These are phyloP conservation scores for Ceratocystis colombiana DNA, from an alignment of 2,329 filamentous ascomycete species.

Conservation along the genomic window DNA sequence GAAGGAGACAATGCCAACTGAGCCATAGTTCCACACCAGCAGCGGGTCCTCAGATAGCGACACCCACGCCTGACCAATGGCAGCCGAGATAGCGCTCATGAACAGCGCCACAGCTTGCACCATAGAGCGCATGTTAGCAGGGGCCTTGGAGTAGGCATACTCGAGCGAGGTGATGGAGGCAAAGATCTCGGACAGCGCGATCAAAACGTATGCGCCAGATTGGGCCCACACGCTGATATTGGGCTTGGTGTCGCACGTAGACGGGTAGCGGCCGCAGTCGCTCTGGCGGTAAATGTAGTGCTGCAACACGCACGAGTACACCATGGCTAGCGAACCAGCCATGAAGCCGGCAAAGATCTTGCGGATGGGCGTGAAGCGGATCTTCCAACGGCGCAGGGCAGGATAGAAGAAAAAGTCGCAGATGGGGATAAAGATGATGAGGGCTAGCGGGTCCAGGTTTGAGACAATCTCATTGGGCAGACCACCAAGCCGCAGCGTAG, in stretches of 20 bases:
- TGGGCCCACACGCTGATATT: conserved; percentile 54
- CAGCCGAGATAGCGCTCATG: conserved; percentile 57
- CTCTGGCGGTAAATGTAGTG: conserved; percentile 55
- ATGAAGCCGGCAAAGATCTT: conserved; percentile 63
- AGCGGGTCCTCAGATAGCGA: conserved; percentile 47
- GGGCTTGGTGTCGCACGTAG: conserved; percentile 35
- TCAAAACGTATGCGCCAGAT: conserved; percentile 41
- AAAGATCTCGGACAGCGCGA: conserved; percentile 42
- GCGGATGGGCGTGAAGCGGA: conserved; percentile 65
- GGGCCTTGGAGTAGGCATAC: conserved; percentile 67
- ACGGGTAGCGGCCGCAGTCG: conserved; percentile 43
- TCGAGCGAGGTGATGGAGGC: conserved; percentile 52
- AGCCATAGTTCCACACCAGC: conserved; percentile 63
- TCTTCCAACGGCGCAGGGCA: conserved; percentile 49
- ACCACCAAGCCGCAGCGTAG: conserved; percentile 55
- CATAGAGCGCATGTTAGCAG: conserved; percentile 64
- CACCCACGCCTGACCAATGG: conserved; percentile 51
- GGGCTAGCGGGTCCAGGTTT: conserved; percentile 63
- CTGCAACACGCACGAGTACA: conserved; percentile 45
- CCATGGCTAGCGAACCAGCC: conserved; percentile 50
- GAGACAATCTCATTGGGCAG: conserved; percentile 67
- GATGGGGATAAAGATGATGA: conserved; percentile 65
- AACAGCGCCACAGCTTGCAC: conserved; percentile 60
- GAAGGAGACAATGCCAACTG: conserved; percentile 55
- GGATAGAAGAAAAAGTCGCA: conserved; percentile 61